Evolutionary conservation across 495 filamentous ascomycete genomes (phyloP).

Genomic region (Penicillium pancosmium): DNA sequence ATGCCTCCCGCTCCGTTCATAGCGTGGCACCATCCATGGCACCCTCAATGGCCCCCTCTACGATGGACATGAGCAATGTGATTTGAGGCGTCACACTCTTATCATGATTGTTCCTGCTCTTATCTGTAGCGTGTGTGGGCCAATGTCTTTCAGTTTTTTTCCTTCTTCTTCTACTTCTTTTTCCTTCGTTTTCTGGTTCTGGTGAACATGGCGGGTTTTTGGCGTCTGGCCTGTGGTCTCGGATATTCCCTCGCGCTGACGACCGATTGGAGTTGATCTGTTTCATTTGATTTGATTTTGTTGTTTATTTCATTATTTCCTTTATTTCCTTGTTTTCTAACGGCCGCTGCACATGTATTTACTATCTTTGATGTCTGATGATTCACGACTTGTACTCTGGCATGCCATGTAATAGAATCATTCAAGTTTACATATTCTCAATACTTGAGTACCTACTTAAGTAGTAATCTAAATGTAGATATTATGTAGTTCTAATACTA

Average conservation of each 20-base stretch:
- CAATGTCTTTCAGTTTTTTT: constrained; percentile 8
- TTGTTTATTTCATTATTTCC: constrained; percentile 20
- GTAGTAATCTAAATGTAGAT: too few relatives aligned
- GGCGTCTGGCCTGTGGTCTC: constrained; percentile 18
- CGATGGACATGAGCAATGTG: constrained; percentile 54
- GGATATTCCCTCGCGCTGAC: constrained; percentile 11
- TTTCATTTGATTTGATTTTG: constrained; percentile 25
- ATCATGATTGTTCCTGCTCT: constrained; percentile 20
- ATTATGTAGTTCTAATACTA: too few relatives aligned
- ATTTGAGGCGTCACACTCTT: constrained; percentile 51
- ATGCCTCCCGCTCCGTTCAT: constrained; percentile 43
- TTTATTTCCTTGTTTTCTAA: constrained; percentile 22
- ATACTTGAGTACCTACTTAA: background rate
- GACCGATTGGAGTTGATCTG: constrained; percentile 11
- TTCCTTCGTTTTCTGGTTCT: constrained; percentile 9
- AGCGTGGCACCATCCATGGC: constrained; percentile 48
- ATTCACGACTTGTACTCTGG: constrained; percentile 34
- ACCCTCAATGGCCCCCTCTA: constrained; percentile 33
- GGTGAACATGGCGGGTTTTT: constrained; percentile 16
- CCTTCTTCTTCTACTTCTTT: constrained; percentile 10
- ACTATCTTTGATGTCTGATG: constrained; percentile 35
- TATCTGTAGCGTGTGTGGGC: background rate
- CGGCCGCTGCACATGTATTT: constrained; percentile 31
- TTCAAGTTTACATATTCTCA: constrained; percentile 1
- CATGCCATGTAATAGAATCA: constrained; percentile 32